Base-by-base conservation (phyloP, 345 rosid species). In the Mangifera indica region DNA sequence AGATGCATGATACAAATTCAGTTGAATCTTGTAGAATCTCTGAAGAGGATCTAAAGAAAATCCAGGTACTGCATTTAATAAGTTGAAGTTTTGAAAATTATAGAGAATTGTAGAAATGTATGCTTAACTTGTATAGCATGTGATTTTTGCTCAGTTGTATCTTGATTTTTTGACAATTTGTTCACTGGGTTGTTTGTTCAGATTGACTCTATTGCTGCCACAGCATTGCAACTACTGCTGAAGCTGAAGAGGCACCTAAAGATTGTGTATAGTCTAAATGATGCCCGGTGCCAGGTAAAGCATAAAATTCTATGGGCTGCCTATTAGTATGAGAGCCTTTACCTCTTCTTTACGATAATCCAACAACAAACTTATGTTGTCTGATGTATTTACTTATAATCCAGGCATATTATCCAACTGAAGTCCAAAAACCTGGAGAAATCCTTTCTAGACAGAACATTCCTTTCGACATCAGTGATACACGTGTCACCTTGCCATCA, bases 161-260 rank as follows among this genome's bases (percentile, higher is more conserved):
- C 40, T 67, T 34, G 69, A 25, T 37, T 13, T 52, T 17, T 44
- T 20, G 60, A 32, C 60, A 18, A 10, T 42, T 72, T 11, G 11
- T 76, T 63, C 71, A 69, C 13, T 80, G 26, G 40, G 71, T 37
- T 77, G 64, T 21, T 42, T 74, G 44, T 80, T 64, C 85, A 96
- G 99, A 84, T 79, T 69, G 96, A 91, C 46, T 87, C 89, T 73
- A 78, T 93, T 51, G 81, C 89, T 40, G 98, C 98, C 59, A 81
- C 78, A 29, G 92, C 97, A 52, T 74, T 93, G 85, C 93, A 89
- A 81, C 98, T 96, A 76, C 97, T 96, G 74, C 75, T 91, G 91
- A 93, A 81, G 87, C 91, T 96, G 59, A 96, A 96, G 82, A 87
- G 97, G 79, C 89, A 89, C 81, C 84, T 96, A 57, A 96, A 96